These are phyloP conservation scores for Lactarius deliciosus DNA, from an alignment of 768 basidiomycete species.

Conservation along the genomic window DNA sequence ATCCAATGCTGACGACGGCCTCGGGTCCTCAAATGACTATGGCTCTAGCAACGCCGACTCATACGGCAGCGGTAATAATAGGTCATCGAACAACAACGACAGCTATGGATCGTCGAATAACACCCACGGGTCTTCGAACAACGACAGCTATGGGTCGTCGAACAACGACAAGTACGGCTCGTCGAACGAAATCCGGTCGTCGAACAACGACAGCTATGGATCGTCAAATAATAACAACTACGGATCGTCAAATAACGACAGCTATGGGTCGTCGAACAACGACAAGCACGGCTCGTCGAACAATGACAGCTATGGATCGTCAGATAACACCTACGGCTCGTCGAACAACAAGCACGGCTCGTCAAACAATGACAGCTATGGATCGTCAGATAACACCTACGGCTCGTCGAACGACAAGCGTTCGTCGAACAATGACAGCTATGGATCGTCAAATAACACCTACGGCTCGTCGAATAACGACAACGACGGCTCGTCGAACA, in stretches of 20 bases:
- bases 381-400: conserved; percentile 32
- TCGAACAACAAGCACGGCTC: conserved; percentile 27
- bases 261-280: conserved; percentile 28
- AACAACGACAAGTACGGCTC: conserved; percentile 19
- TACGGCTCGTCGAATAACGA: conserved; percentile 30
- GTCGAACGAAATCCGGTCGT: conserved; percentile 30
- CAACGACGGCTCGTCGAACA: conserved; percentile 32
- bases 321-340: conserved; percentile 32
- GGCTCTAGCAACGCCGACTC: conserved; percentile 7
- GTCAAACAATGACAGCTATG: conserved; percentile 28
- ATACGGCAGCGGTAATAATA: conserved; percentile 12
- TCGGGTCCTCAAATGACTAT: not conserved
- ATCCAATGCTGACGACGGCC: not conserved
- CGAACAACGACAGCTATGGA: conserved; percentile 17
- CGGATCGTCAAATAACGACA: conserved; percentile 32
- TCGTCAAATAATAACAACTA: conserved; percentile 28
- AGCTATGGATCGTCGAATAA: conserved; percentile 30
- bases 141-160: conserved; percentile 4
- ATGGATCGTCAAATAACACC: not conserved
- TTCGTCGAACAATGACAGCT: conserved; percentile 30
- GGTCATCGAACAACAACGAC: conserved; percentile 27
- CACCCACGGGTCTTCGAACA: conserved; percentile 2
- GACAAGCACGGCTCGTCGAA: not conserved
- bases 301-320: conserved; percentile 31
- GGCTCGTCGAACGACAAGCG: conserved; percentile 29